phyloP scores from a whole-genome alignment of 179 eudicot genomes.

The Spinacia oleracea region DNA sequence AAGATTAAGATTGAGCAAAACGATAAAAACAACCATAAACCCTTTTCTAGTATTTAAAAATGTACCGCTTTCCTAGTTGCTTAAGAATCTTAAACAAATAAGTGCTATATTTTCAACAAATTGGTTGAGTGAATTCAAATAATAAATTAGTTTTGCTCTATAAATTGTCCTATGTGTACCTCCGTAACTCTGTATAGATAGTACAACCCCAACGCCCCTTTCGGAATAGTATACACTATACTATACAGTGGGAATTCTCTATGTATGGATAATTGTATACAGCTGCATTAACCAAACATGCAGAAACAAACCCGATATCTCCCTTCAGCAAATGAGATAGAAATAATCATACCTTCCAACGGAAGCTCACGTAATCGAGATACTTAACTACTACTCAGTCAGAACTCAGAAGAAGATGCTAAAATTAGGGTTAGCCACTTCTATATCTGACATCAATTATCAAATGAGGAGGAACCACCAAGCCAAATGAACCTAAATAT shows the following conservation, averaged over 20 bases:
- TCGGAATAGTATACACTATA: slow-evolving; percentile 28
- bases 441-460: slow-evolving; percentile 23
- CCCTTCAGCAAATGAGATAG: neutral
- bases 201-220: slow-evolving; percentile 30
- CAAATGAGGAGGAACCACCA: neutral
- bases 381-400: slow-evolving; percentile 21
- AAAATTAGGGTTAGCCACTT: slow-evolving; percentile 25
- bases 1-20: neutral
- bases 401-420: slow-evolving; percentile 28
- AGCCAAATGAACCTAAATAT: slow-evolving; percentile 10
- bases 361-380: slow-evolving; percentile 17
- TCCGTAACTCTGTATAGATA: slow-evolving; percentile 23
- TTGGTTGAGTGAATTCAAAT: slow-evolving; percentile 23
- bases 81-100: slow-evolving; percentile 20
- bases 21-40: neutral
- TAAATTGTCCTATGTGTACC: slow-evolving; percentile 27
- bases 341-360: slow-evolving; percentile 8
- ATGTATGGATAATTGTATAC: slow-evolving; percentile 24
- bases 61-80: slow-evolving; percentile 16
- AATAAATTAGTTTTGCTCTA: slow-evolving; percentile 13
- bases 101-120: slow-evolving; percentile 26
- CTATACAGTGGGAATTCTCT: slow-evolving; percentile 33
- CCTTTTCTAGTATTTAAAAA: neutral
- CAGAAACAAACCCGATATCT: slow-evolving; percentile 18
- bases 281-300: slow-evolving; percentile 30